These are phyloP conservation scores for Colletotrichum australisinense DNA, from an alignment of 2,329 filamentous ascomycete genomes.

Conservation along the genomic window DNA sequence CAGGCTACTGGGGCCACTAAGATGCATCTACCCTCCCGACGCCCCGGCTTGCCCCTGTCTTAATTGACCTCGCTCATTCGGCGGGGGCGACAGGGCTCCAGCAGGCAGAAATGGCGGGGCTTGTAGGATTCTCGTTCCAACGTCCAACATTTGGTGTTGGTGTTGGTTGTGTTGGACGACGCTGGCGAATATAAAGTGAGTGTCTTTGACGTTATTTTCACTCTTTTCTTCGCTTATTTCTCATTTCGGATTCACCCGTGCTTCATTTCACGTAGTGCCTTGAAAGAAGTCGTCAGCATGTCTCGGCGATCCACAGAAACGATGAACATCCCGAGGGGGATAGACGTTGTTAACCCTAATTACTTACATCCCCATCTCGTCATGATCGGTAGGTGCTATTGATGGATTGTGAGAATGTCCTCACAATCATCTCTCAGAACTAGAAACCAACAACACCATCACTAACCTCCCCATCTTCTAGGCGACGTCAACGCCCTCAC, in stretches of 20 bases:
- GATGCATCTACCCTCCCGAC: background rate
- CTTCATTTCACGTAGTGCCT: background rate
- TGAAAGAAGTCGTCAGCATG: background rate
- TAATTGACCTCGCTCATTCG: background rate
- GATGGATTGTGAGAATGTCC: background rate
- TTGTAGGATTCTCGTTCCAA: background rate
- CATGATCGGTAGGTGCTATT: slow-evolving; percentile 9
- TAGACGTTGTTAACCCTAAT: slow-evolving; percentile 9
- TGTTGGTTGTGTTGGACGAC: background rate
- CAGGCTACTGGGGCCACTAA: background rate
- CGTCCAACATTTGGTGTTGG: background rate
- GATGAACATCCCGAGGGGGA: slow-evolving; percentile 8
- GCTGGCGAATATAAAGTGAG: background rate
- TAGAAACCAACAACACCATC: background rate
- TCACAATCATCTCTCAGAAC: background rate
- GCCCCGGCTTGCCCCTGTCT: background rate
- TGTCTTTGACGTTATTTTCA: too few relatives aligned
- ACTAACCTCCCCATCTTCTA: too few relatives aligned
- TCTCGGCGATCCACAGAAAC: background rate
- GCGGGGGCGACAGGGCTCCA: background rate
- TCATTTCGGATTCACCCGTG: background rate
- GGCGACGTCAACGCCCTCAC: slow-evolving; percentile 5
- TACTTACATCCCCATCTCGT: slow-evolving; percentile 20
- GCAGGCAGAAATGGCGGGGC: background rate
- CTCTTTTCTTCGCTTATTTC: too few relatives aligned